Percentiles rank a stretch among this genome's conserved stretches.
Conservation (phyloP, 2,329 filamentous ascomycete species). For the Venturia effusa region DNA sequence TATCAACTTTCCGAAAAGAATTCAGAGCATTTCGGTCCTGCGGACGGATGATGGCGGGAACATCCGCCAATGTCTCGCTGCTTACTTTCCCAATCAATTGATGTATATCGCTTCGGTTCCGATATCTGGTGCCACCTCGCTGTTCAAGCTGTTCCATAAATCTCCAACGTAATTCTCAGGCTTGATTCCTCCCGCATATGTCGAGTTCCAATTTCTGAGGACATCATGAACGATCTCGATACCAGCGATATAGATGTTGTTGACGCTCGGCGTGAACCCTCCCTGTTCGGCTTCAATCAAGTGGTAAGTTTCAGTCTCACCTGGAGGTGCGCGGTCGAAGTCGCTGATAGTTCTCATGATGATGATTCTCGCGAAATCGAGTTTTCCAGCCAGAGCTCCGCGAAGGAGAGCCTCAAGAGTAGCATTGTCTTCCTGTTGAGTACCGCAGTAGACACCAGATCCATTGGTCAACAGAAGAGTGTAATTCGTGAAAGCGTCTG, state of each 20-base stretch:
- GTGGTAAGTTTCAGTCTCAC: constrained; percentile 43
- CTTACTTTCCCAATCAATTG: neutral
- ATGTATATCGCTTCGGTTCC: neutral
- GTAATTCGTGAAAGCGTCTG: constrained; percentile 20
- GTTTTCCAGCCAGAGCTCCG: constrained; percentile 17
- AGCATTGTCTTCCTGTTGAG: constrained; percentile 26
- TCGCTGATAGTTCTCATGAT: constrained; percentile 43
- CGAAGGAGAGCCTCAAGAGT: constrained; percentile 24
- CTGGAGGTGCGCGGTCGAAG: constrained; percentile 52
- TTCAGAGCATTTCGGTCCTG: no score
- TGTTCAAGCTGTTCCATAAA: constrained; percentile 7
- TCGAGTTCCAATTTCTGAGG: constrained; percentile 47
- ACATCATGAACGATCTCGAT: constrained; percentile 55
- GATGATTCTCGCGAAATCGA: constrained; percentile 25
- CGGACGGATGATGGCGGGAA: neutral
- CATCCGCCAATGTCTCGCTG: no score
- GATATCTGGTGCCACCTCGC: neutral
- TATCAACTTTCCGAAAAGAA: no score
- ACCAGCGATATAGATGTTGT: constrained; percentile 57
- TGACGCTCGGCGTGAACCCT: constrained; percentile 48
- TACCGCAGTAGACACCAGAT: constrained; percentile 23
- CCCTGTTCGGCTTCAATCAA: constrained; percentile 49
- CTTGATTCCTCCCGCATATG: constrained; percentile 45
- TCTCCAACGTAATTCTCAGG: constrained; percentile 59
- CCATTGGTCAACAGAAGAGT: constrained; percentile 24